These are phyloP conservation scores for Penicillium soppii DNA, from an alignment of 495 filamentous ascomycete genomes.

Conservation along the genomic window DNA sequence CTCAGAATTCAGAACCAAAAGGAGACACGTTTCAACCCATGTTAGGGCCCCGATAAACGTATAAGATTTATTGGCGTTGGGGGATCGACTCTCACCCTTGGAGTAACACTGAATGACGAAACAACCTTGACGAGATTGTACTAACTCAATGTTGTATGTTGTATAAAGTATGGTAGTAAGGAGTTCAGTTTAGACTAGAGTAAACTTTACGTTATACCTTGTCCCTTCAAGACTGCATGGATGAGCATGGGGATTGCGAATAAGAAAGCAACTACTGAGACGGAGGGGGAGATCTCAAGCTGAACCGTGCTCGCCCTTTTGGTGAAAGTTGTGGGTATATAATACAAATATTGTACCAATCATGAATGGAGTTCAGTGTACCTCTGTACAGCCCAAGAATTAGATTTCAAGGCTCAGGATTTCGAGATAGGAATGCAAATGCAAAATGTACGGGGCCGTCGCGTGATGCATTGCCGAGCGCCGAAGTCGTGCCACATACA, in stretches of 20 bases:
- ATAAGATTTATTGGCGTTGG: not conserved
- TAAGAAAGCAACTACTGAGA: not conserved
- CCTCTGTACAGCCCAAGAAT: slow-evolving; percentile 1
- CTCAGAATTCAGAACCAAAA: not conserved
- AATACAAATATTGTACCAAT: not conserved
- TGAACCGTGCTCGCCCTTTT: slow-evolving; percentile 17
- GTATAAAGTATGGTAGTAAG: no score
- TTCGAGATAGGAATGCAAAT: not conserved
- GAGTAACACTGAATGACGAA: slow-evolving; percentile 1
- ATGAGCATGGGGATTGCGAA: not conserved
- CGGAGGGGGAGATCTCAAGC: slow-evolving; percentile 16
- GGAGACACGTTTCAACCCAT: slow-evolving; percentile 3
- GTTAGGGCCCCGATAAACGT: not conserved
- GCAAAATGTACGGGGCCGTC: slow-evolving; percentile 1
- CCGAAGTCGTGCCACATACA: slow-evolving; percentile 10
- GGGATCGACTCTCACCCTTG: not conserved
- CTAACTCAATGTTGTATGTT: no score
- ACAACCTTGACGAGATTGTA: not conserved
- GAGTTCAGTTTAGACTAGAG: not conserved
- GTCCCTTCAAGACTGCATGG: not conserved
- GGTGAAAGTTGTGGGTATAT: not conserved
- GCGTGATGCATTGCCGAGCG: slow-evolving; percentile 9
- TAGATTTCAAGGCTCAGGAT: not conserved
- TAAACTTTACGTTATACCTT: not conserved
- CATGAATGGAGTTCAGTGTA: not conserved